phyloP scores from a whole-genome alignment of 2,329 filamentous ascomycete genomes.

The Colletotrichum gloeosporioides region DNA sequence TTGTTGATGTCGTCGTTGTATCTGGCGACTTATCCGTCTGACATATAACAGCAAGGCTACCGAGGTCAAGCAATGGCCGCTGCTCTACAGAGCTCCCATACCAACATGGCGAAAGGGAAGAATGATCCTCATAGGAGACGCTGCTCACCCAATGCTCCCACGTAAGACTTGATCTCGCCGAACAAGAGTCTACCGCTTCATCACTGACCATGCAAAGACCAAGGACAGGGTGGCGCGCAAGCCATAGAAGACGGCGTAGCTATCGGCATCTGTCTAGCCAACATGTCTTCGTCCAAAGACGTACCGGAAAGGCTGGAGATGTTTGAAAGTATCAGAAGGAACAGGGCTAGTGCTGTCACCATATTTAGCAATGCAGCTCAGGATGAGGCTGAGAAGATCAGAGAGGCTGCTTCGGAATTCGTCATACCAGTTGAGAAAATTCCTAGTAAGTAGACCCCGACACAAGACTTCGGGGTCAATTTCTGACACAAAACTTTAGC shows the following conservation, averaged over 20 bases:
- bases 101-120: slow-evolving; percentile 35
- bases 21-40: not conserved
- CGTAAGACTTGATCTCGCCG: slow-evolving; percentile 25
- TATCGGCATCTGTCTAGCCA: slow-evolving; percentile 32
- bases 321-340: slow-evolving; percentile 29
- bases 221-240: slow-evolving; percentile 42
- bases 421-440: slow-evolving; percentile 31
- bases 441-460: slow-evolving; percentile 27
- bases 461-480: not conserved
- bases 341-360: slow-evolving; percentile 39
- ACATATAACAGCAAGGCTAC: slow-evolving; percentile 33
- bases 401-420: slow-evolving; percentile 27
- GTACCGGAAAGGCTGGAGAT: slow-evolving; percentile 28
- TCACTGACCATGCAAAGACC: slow-evolving; percentile 27
- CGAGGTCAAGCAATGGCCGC: slow-evolving; percentile 38
- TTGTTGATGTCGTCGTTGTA: not conserved
- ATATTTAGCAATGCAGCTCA: slow-evolving; percentile 43
- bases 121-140: slow-evolving; percentile 39
- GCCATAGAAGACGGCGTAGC: slow-evolving; percentile 40
- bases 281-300: slow-evolving; percentile 19
- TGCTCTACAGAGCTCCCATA: slow-evolving; percentile 38
- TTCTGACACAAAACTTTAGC: not conserved
- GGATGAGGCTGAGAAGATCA: slow-evolving; percentile 34
- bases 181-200: not conserved
- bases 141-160: slow-evolving; percentile 44